Evolutionary conservation across 106 monocot genomes (phyloP), one percentile per base, ranked within the genome.

Genomic region (Ottelia alismoides): DNA sequence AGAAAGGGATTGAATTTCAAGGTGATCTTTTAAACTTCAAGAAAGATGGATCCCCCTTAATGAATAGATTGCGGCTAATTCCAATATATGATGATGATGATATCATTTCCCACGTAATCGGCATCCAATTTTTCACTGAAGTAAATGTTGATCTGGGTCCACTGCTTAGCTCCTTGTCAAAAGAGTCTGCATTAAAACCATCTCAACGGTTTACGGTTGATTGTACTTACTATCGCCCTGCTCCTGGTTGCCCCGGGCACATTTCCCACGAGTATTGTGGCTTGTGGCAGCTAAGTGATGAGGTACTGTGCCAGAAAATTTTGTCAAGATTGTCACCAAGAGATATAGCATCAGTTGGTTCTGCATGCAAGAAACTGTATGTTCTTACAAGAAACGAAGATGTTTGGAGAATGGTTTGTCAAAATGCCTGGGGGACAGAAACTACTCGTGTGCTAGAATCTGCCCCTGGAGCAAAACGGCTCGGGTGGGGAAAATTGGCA

Each of bases 381-480:
- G 30, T 57, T 16, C 25, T 85, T 19, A 70, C 78, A n/a, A 81
- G 74, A 51, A 78, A 70, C 44, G 92, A 92, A 31, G 68, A 76
- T 76, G 73, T 92, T 6, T 85, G 85, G 92, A 66, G 78, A 61
- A 71, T 92, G 78, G 76, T 92, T 40, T 92, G 92, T 53, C 81
- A 85, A 56, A 85, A 82, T 72, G 92, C 85, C 26, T 92, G 92
- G 92, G 92, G 76, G 2, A 76, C 55, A 11, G 82, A 92, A 57
- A 60, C 76, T 25, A 79, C 92, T 57, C 72, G 62, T 45, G 82
- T 76, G n/a, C 52, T 82, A 53, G 85, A 92, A 63, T n/a, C n/a
- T n/a, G n/a, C n/a, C n/a, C 61, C 69, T 25, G 78, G 69, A 58
- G 57, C 75, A 25, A 82, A 71, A 63, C 58, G 56, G 54, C 23